Conservation (phyloP, 1,139 yeast species). For the Hansenula sp. region DNA sequence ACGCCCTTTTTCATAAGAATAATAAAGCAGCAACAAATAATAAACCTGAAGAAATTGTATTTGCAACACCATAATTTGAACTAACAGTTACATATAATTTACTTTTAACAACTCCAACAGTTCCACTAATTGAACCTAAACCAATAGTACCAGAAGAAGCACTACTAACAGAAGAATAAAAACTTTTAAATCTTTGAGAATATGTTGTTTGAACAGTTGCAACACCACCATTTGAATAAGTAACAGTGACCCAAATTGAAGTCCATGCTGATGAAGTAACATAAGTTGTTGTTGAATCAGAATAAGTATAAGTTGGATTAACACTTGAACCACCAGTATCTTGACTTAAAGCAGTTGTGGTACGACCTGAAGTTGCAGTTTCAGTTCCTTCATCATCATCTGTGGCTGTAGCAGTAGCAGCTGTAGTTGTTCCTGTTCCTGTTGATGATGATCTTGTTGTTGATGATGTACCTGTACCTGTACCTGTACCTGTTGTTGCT, state of each 20-base stretch:
- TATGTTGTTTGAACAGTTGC: conserved; percentile 43
- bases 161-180: conserved; percentile 34
- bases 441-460: conserved; percentile 17
- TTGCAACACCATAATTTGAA: conserved; percentile 7
- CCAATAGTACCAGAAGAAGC: conserved; percentile 54
- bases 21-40: conserved; percentile 15
- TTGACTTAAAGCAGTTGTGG: conserved; percentile 11
- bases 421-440: conserved; percentile 5
- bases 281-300: conserved; percentile 23
- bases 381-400: conserved; percentile 9
- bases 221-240: conserved; percentile 38
- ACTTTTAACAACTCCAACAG: conserved; percentile 53
- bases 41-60: conserved; percentile 13
- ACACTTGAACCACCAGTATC: conserved; percentile 6
- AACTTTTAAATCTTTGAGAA: conserved; percentile 44
- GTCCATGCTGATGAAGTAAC: conserved; percentile 25
- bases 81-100: conserved; percentile 28
- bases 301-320: conserved; percentile 23
- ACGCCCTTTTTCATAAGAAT: conserved; percentile 8
- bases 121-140: conserved; percentile 52
- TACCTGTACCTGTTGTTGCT: conserved; percentile 12
- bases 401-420: conserved; percentile 17
- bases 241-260: conserved; percentile 49
- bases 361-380: conserved; percentile 9
- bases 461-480: conserved; percentile 17